Evolutionary conservation across 495 filamentous ascomycete genomes (phyloP), one percentile per base, ranked within the genome.

Genomic region (Penicillium samsonianum): DNA sequence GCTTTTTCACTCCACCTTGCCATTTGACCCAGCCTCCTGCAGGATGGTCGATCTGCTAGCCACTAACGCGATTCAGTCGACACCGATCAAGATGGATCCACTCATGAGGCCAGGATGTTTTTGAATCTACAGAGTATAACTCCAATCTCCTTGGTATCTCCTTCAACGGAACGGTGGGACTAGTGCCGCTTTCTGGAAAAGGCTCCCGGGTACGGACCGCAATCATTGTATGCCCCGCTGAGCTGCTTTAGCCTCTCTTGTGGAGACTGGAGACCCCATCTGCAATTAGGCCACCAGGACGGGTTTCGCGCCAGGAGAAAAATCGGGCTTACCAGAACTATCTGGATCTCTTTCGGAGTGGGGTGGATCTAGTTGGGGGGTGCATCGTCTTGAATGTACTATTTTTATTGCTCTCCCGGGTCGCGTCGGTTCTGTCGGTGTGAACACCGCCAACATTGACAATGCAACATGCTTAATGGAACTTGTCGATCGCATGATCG

Each of bases 401-500:
- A 22, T 46, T 48, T 59, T 49, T 14, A 45, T 48, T 58, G 47
- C 42, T 59, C 50, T 53, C 41, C 16, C 31, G 26, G 14, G 23
- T 25, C 23, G n/a, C n/a, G 57, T 30, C 30, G 10, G 30, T 33
- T 59, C 35, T 67, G 67, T 76, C 72, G 70, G 72, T 75, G 71
- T 73, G 47, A 40, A 46, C 47, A 48, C 47, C 47, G 69, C 64
- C 60, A 73, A 54, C 59, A 57, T 63, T 53, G 53, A 61, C 57
- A 57, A 58, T 60, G 57, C 64, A 61, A 33, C 53, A 55, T 42
- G 61, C 59, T 69, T 38, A 58, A 65, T 66, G 55, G 45, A 69
- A 61, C 53, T 48, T 64, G 65, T 60, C 65, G 74, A 73, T 73
- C 71, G 68, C 55, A 63, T 68, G 68, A 67, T 69, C 61, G 54